phyloP scores from a whole-genome alignment of 192 early-diverging fungal species.

The Cetraspora pellucida region DNA sequence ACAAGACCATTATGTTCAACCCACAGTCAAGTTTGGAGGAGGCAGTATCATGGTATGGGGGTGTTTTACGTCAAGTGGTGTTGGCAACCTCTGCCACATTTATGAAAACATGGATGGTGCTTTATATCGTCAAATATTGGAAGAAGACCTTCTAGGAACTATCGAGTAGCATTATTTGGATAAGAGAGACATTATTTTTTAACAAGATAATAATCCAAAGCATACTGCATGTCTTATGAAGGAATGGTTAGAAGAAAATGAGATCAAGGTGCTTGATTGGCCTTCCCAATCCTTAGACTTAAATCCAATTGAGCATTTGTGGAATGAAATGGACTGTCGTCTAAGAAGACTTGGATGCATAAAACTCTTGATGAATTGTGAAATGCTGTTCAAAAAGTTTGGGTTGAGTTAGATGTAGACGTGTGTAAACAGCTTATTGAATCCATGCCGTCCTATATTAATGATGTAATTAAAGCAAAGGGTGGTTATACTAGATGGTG shows the following conservation, averaged over 20 bases:
- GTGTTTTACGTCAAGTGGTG: slow-evolving; percentile 5
- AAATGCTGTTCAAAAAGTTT: background rate
- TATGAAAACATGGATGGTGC: background rate
- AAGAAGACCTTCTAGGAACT: slow-evolving; percentile 1
- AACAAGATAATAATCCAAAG: background rate
- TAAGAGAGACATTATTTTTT: background rate
- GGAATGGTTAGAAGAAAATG: slow-evolving; percentile 14
- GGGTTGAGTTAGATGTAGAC: background rate
- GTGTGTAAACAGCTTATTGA: background rate
- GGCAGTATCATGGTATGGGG: slow-evolving; percentile 21
- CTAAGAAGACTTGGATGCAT: background rate
- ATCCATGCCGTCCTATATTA: background rate
- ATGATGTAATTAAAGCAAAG: slow-evolving; percentile 25
- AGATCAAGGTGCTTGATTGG: slow-evolving; percentile 30
- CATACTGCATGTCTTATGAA: background rate
- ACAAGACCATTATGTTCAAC: no score
- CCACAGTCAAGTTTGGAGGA: no score
- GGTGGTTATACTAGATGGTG: slow-evolving; percentile 27
- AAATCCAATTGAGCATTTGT: slow-evolving; percentile 34
- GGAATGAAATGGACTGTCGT: slow-evolving; percentile 20
- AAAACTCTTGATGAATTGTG: background rate
- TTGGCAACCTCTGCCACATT: slow-evolving; percentile 10
- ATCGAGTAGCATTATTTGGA: background rate
- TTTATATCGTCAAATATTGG: slow-evolving; percentile 11
- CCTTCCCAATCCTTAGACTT: slow-evolving; percentile 33